Evolutionary conservation across 441 rosid species (phyloP), one percentile per base, ranked within the genome.

Genomic region (Brassica balearica): DNA sequence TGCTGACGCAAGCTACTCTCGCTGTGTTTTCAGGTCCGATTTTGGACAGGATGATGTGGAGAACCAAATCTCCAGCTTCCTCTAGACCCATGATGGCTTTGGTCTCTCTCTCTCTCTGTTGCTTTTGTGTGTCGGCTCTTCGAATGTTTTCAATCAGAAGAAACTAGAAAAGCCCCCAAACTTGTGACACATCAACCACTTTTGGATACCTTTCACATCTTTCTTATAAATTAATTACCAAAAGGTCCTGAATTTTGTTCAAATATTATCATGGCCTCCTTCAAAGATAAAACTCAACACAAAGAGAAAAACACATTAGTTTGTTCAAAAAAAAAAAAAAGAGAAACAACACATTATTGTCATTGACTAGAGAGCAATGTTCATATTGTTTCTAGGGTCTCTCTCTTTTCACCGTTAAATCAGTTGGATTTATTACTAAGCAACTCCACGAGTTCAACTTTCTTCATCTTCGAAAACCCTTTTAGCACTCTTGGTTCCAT

Each of bases 11-110:
- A 5, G 90, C 85, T 32, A 84, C 88, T 34, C 32, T 76, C 3
- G 85, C 95, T 0, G 88, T 73, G 74, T 76, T 84, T 66, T 85
- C 65, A 4, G 97, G 90, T 2, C 88, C 88, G 67, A 90, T 68
- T 76, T 87, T 86, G 2, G 85, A 72, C 3, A 95, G 75, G 11
- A 93, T 84, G n/a, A 68, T 73, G 73, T 86, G 80, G 9, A 95
- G 86, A 70, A 87, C 86, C 68, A 91, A 71, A 85, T 89, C 95
- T 8, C 89, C 97, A 67, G 90, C 69, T 25, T 77, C 82, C 48
- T 88, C 97, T 71, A 93, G 78, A 20, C 85, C 89, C 94, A 91
- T 58, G 70, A 91, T 58, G 70, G 17, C 71, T 69, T 76, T 32
- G 66, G 25, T 61, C 72, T 5, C 20, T 14, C 58, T 60, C 72